Percentiles rank a stretch among this genome's conserved stretches.
Conservation (phyloP, 768 basidiomycete genomes). For the Kwoniella botswanensis region DNA sequence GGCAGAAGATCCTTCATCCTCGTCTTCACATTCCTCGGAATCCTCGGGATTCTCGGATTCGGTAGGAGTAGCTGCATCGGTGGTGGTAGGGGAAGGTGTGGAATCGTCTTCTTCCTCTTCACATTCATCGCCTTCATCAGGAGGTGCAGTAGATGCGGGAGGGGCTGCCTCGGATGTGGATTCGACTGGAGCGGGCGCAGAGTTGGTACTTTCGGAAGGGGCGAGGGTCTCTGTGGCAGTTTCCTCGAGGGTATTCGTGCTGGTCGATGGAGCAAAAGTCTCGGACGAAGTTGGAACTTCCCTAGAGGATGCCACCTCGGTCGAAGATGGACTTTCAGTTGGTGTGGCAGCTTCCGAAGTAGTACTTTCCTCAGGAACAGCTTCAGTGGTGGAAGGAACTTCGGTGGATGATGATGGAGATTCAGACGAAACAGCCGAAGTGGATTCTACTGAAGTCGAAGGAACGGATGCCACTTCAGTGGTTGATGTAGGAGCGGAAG, state of each 20-base stretch:
- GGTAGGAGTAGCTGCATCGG: not conserved
- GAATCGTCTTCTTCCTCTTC: slow-evolving; percentile 1
- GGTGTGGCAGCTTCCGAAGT: slow-evolving; percentile 3
- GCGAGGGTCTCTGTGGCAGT: slow-evolving; percentile 1
- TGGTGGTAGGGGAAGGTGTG: not conserved
- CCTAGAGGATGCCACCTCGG: not conserved
- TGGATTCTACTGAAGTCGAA: not conserved
- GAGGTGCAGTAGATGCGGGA: not conserved
- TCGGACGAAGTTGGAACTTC: not conserved
- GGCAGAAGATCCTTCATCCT: not conserved
- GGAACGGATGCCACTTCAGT: not conserved
- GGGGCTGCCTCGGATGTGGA: not conserved
- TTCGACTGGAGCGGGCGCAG: not conserved
- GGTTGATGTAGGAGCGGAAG: not conserved
- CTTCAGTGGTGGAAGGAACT: not conserved
- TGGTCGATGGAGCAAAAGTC: not conserved
- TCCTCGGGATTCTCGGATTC: not conserved
- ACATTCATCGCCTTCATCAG: not conserved
- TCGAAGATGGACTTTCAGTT: not conserved
- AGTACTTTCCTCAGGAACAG: not conserved
- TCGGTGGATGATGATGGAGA: not conserved
- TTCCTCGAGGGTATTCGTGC: not conserved
- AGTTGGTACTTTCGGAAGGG: not conserved
- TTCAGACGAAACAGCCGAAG: not conserved
- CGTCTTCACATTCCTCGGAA: slow-evolving; percentile 4